These are phyloP conservation scores for Penicillium palitans DNA, from an alignment of 2,329 filamentous ascomycete species.

Conservation along the genomic window DNA sequence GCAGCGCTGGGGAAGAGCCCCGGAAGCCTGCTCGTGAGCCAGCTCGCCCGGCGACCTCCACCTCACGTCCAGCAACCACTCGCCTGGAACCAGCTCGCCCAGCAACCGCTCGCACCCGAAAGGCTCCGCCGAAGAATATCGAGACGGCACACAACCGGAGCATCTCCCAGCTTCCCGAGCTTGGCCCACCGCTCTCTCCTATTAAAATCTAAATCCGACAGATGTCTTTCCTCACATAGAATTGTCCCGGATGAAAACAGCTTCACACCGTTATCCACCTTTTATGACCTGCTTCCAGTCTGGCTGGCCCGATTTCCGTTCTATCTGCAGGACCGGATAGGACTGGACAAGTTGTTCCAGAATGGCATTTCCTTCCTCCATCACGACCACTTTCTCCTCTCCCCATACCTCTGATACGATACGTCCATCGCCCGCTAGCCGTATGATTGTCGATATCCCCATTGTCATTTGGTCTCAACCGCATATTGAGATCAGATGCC, in stretches of 20 bases:
- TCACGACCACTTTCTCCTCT: background rate
- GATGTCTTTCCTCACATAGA: background rate
- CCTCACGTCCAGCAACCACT: conserved; percentile 33
- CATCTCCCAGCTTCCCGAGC: conserved; percentile 48
- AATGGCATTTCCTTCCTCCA: background rate
- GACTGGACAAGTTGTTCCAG: background rate
- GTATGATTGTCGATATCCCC: conserved; percentile 1
- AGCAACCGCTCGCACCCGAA: conserved; percentile 32
- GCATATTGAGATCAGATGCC: conserved; percentile 28
- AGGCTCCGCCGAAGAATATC: conserved; percentile 37
- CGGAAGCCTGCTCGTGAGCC: background rate
- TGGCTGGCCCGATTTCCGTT: conserved; percentile 23
- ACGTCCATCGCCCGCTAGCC: background rate
- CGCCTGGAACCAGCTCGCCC: conserved; percentile 26
- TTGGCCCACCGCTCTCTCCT: conserved; percentile 50
- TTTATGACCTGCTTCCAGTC: conserved; percentile 1
- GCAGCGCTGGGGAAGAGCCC: conserved; percentile 47
- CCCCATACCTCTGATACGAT: background rate
- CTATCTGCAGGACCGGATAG: conserved; percentile 6
- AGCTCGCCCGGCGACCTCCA: conserved; percentile 33
- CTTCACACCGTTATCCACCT: background rate
- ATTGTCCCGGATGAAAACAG: background rate
- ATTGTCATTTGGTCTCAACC: conserved; percentile 11
- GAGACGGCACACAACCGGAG: conserved; percentile 38
- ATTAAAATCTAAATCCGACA: conserved; percentile 49